Evolutionary conservation across 2,329 filamentous ascomycete genomes (phyloP).

Genomic region (Triangularia setosa): DNA sequence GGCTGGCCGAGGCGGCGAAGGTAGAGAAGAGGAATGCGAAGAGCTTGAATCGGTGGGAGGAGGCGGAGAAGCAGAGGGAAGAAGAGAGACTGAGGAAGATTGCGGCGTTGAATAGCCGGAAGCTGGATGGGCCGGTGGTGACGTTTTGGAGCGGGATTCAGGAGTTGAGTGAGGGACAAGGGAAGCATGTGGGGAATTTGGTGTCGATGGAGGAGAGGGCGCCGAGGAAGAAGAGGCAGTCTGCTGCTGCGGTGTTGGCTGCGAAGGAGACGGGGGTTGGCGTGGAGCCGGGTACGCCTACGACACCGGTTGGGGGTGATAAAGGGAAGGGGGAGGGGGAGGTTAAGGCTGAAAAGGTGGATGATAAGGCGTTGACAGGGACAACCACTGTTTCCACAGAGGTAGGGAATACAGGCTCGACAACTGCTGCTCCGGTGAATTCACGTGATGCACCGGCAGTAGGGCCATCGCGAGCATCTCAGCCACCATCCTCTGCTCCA

Average conservation of each 20-base stretch:
- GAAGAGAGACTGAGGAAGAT: constrained; percentile 79
- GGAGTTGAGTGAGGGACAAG: constrained; percentile 71
- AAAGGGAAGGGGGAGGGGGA: constrained; percentile 9
- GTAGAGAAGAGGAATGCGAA: constrained; percentile 85
- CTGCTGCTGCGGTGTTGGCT: constrained; percentile 31
- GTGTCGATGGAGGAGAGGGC: constrained; percentile 60
- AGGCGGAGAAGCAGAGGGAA: constrained; percentile 82
- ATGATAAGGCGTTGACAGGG: constrained; percentile 2
- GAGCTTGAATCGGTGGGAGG: constrained; percentile 90
- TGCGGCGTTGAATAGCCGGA: constrained; percentile 81
- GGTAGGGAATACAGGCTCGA: constrained; percentile 11
- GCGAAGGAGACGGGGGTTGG: constrained; percentile 30
- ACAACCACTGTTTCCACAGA: neutral
- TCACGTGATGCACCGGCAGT: constrained; percentile 14
- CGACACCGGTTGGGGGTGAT: constrained; percentile 2
- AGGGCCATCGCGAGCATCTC: neutral
- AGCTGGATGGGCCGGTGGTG: constrained; percentile 82
- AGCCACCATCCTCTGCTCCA: neutral
- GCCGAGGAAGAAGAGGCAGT: constrained; percentile 47
- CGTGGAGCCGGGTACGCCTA: constrained; percentile 1
- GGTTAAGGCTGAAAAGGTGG: constrained; percentile 14
- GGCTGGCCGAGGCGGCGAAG: constrained; percentile 74
- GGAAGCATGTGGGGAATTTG: constrained; percentile 65
- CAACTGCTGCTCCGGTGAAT: neutral
- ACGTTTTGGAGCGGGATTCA: constrained; percentile 92